A percentile compares a stretch with the other conserved stretches of the same genome.
Evolutionary conservation across 2,329 filamentous ascomycete species (phyloP).

Genomic region (Ilyonectria sp.): DNA sequence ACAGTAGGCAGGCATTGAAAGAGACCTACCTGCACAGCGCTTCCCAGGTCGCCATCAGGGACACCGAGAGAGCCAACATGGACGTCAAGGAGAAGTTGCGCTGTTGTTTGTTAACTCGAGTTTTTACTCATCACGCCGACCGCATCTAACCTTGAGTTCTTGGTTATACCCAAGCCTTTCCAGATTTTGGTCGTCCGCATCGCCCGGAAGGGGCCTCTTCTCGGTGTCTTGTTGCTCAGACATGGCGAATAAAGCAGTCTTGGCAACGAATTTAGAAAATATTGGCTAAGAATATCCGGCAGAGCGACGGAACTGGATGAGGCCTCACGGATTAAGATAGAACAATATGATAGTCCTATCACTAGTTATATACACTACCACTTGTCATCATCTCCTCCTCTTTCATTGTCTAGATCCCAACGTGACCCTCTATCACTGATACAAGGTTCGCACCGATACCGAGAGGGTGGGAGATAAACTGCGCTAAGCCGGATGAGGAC

Average conservation of each 20-base stretch:
- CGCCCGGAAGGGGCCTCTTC: slow-evolving; percentile 5
- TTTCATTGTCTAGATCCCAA: slow-evolving; percentile 3
- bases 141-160: slow-evolving; percentile 5
- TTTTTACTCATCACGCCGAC: background rate
- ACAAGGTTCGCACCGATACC: background rate
- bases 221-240: slow-evolving; percentile 4
- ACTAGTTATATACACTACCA: background rate
- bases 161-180: slow-evolving; percentile 4
- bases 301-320: background rate
- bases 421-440: background rate
- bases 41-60: slow-evolving; percentile 41
- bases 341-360: background rate
- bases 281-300: background rate
- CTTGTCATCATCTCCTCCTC: background rate
- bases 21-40: slow-evolving; percentile 34
- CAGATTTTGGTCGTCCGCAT: slow-evolving; percentile 1
- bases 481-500: slow-evolving; percentile 20
- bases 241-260: background rate
- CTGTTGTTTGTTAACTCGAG: background rate
- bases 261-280: background rate
- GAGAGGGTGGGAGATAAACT: background rate
- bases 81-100: slow-evolving; percentile 35
- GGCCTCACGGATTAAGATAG: background rate
- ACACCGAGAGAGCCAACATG: slow-evolving; percentile 32
- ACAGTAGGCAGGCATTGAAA: background rate